Percentiles rank a stretch among this genome's conserved stretches.
Evolutionary conservation across 139 green algal genomes (phyloP).

Genomic region (Volvox reticuliferus): DNA sequence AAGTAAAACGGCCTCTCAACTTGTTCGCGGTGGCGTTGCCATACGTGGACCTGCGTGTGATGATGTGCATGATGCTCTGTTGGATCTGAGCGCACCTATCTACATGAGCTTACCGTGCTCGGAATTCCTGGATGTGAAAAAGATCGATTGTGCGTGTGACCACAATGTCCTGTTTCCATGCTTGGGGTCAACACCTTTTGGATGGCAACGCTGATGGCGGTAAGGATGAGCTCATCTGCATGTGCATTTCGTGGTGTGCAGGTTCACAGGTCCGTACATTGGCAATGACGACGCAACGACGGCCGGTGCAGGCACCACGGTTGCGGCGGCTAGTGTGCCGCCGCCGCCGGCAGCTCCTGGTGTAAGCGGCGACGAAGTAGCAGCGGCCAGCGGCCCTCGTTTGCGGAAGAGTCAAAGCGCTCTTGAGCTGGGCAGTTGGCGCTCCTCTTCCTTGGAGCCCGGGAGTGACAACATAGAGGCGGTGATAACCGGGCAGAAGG

Average conservation of each 20-base stretch:
- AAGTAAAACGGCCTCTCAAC: not conserved
- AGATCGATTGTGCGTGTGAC: too few relatives aligned
- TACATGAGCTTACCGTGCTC: too few relatives aligned
- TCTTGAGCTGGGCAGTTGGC: constrained; percentile 56
- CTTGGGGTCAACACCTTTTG: too few relatives aligned
- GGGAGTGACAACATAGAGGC: not conserved
- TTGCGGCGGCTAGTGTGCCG: not conserved
- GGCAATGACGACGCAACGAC: not conserved
- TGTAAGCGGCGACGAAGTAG: not conserved
- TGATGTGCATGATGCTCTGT: not conserved
- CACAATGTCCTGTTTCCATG: too few relatives aligned
- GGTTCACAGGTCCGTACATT: not conserved
- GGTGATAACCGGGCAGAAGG: not conserved
- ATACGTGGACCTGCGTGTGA: not conserved
- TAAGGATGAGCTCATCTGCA: too few relatives aligned
- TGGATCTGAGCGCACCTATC: too few relatives aligned
- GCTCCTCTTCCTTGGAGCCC: not conserved
- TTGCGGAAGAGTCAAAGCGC: constrained; percentile 58
- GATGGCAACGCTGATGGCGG: too few relatives aligned
- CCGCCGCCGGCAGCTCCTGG: not conserved
- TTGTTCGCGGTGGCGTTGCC: not conserved
- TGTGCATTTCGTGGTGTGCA: not conserved
- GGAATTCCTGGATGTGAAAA: too few relatives aligned
- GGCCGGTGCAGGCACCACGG: not conserved
- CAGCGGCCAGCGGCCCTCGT: not conserved